Base-by-base conservation (phyloP, 768 basidiomycete species). In the Amyloporia xantha region DNA sequence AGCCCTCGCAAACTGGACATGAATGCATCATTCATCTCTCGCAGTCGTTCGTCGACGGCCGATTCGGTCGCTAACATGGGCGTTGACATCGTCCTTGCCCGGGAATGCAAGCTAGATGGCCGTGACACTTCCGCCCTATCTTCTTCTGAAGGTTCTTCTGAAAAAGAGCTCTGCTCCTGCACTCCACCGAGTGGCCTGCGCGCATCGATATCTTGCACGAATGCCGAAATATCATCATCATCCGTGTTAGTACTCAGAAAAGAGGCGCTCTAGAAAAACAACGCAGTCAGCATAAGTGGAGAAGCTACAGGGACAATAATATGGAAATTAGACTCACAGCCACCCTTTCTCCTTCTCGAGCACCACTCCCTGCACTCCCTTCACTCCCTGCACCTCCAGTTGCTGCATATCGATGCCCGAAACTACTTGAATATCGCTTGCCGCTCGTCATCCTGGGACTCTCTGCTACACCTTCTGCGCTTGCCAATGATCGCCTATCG, bases 381-480 rank as follows among this genome's bases (percentile, higher is more conserved):
- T 67, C 64, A 44, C 64, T 66, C 5, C 58, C 66, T 19, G 54
- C 68, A 15, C 68, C 70, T 25, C 67, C 65, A 15, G 72, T 66
- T 12, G 69, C 60, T 19, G 63, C 67, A 61, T 86, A 86, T 38
- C 87, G 74, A 62, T 89, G 81, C 9, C 83, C 80, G 60, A 91
- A 91, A 52, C 81, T 85, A 55, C 84, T 86, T 39, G 83, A 85
- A 67, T 88, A 91, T 5, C 85, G 71, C 62, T 84, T 85, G 33
- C 80, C 57, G 45, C 48, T 43, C 50, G 45, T 48, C 52, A 38
- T 51, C 53, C 52, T 53, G 28, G 59, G 52, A 3, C 54, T 52
- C 10, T 55, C 55, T 19, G 51, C 47, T 1, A 51, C 15, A 5
- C 54, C 56, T 20, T 68, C 68, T n/a, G 61, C 67, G 10, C 69